Evolutionary conservation across 306 rosid species (phyloP).

Genomic region (Acacia crassicarpa): DNA sequence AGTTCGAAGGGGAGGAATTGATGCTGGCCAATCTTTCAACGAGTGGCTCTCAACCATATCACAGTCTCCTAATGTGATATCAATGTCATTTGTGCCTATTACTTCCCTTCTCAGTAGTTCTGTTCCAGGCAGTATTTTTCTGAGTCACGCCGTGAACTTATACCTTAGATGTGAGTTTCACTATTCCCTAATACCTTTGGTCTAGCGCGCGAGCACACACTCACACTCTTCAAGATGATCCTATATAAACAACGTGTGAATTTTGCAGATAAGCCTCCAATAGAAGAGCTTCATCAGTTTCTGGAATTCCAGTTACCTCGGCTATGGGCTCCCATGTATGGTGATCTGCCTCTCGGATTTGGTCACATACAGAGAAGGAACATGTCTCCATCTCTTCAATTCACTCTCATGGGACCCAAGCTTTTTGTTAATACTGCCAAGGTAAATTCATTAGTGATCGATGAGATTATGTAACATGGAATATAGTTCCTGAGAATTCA

Average conservation of each 20-base stretch:
- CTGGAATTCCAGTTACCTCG: slow-evolving; percentile 90
- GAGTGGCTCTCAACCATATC: slow-evolving; percentile 88
- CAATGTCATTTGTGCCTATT: slow-evolving; percentile 84
- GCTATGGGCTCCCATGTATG: slow-evolving; percentile 92
- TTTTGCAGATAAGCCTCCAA: slow-evolving; percentile 81
- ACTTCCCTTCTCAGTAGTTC: slow-evolving; percentile 70
- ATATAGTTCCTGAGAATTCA: neutral
- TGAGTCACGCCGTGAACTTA: slow-evolving; percentile 81
- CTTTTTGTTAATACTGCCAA: slow-evolving; percentile 81
- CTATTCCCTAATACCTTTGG: neutral
- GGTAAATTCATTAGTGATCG: neutral
- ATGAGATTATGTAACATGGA: neutral
- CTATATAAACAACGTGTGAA: neutral
- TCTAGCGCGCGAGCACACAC: no score
- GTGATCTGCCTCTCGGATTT: slow-evolving; percentile 72
- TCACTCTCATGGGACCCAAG: slow-evolving; percentile 83
- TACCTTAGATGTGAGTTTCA: slow-evolving; percentile 84
- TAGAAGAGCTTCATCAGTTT: slow-evolving; percentile 90
- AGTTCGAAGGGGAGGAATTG: slow-evolving; percentile 76
- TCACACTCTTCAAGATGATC: neutral
- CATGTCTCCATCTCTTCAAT: slow-evolving; percentile 73
- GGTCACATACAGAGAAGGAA: slow-evolving; percentile 59
- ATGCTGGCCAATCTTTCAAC: slow-evolving; percentile 61
- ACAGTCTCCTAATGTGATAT: slow-evolving; percentile 67
- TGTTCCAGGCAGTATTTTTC: slow-evolving; percentile 78